These are phyloP conservation scores for Pestalotiopsis sp. DNA, from an alignment of 2,329 filamentous ascomycete species.

Conservation along the genomic window DNA sequence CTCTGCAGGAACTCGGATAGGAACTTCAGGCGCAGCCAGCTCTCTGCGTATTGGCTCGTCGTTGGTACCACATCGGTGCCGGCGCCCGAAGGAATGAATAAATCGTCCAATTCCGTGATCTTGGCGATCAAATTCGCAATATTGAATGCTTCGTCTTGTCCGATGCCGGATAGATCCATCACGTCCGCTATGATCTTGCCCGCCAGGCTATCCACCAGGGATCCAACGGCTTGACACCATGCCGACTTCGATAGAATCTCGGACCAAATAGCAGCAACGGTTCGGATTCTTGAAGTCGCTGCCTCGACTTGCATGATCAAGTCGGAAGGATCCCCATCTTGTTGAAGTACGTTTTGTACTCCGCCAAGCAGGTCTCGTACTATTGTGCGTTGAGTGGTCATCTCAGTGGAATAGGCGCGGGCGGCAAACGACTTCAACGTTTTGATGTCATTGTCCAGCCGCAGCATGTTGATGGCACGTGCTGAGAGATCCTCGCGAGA, in stretches of 20 bases:
- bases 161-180: slow-evolving; percentile 62
- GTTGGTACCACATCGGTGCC: slow-evolving; percentile 48
- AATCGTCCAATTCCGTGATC: slow-evolving; percentile 60
- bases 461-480: slow-evolving; percentile 56
- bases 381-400: slow-evolving; percentile 62
- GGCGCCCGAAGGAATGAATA: slow-evolving; percentile 52
- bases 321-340: slow-evolving; percentile 52
- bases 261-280: slow-evolving; percentile 60
- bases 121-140: slow-evolving; percentile 61
- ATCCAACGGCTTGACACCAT: slow-evolving; percentile 65
- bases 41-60: slow-evolving; percentile 63
- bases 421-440: slow-evolving; percentile 63
- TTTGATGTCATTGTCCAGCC: slow-evolving; percentile 62
- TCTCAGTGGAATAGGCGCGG: slow-evolving; percentile 63
- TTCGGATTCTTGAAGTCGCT: slow-evolving; percentile 54
- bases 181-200: slow-evolving; percentile 64
- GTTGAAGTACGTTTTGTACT: slow-evolving; percentile 61
- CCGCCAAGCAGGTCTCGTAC: slow-evolving; percentile 65
- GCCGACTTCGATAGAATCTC: slow-evolving; percentile 61
- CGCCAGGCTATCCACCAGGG: slow-evolving; percentile 60
- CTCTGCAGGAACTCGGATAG: slow-evolving; percentile 68
- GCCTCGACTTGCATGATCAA: slow-evolving; percentile 46
- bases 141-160: slow-evolving; percentile 66
- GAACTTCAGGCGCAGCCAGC: slow-evolving; percentile 67
- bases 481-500: slow-evolving; percentile 52